Evolutionary conservation across 1,284 basidiomycete species (phyloP).

Genomic region (Rhizoctonia solani): DNA sequence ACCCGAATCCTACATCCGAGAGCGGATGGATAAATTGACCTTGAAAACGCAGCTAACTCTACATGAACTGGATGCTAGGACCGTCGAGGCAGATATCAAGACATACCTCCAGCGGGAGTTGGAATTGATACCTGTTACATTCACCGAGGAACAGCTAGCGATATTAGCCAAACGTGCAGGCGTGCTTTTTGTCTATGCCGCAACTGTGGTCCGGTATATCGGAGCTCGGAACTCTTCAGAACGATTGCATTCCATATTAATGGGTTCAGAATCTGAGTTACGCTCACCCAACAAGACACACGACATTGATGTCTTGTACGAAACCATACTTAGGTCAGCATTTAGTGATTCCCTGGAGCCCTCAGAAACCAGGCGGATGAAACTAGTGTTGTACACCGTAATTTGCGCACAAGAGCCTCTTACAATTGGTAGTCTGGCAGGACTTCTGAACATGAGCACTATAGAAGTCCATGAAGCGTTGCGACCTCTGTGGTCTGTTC

Average conservation of each 20-base stretch:
- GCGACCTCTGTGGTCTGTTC: not conserved
- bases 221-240: not conserved
- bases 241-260: not conserved
- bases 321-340: not conserved
- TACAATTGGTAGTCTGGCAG: not conserved
- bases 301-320: slow-evolving; percentile 2
- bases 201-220: slow-evolving; percentile 15
- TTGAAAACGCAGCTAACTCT: not conserved
- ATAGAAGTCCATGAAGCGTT: not conserved
- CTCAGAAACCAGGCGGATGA: not conserved
- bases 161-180: not conserved
- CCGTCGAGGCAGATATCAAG: slow-evolving; percentile 31
- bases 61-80: slow-evolving; percentile 31
- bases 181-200: slow-evolving; percentile 21
- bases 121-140: not conserved
- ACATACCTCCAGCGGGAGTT: slow-evolving; percentile 17
- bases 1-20: slow-evolving; percentile 24
- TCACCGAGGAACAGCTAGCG: not conserved
- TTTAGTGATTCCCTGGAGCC: not conserved
- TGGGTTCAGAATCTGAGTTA: not conserved
- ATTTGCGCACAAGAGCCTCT: slow-evolving; percentile 17
- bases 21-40: too few species aligned
- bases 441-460: not conserved
- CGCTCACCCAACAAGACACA: not conserved
- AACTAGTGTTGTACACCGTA: not conserved